Base-by-base conservation (phyloP, 768 basidiomycete genomes). In the Podaxis mareebaensis region DNA sequence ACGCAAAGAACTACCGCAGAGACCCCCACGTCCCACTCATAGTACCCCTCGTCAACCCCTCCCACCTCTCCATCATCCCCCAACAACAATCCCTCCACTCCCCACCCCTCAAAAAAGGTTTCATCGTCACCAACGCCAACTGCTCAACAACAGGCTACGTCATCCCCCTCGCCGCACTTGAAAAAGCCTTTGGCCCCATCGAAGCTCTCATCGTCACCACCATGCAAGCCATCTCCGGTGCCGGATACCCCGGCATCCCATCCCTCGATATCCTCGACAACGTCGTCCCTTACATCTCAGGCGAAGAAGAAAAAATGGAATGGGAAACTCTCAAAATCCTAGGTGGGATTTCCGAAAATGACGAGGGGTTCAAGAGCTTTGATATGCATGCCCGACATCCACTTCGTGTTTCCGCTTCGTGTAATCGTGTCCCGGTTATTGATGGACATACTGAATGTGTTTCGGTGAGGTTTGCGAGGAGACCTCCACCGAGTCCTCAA, bases 241-340 rank as follows among this genome's bases (percentile, higher is more conserved):
- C 86, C 0, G 97, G 97, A n/a, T 99, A 99, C 78, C 97, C 97
- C 1, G 97, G 96, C 57, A 88, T 99, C 0, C 76, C 94, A 12
- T 82, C 84, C 48, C 81, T 99, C 61, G 97, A 99, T 76, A 93
- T 98, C 74, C 69, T 97, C 67, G 97, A 99, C 78, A 99, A 99
- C 79, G 82, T 99, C 73, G 89, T 99, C 1, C 97, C 97, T 4
- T 89, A 92, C 76, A 99, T 99, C 74, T 76, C 85, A 17, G 94
- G 96, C 54, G 96, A 98, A 72, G 92, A 95, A 70, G 97, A 99
- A 73, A 99, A 99, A 74, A 95, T 99, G 67, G 96, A 99, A 74
- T 99, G 97, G 97, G 97, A 99, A 78, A 90, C 93, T 5, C 84
- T 92, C 69, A 99, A 99, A 80, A 99, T 99, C 70, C 87, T 99